Evolutionary conservation across 2,329 filamentous ascomycete species (phyloP), one percentile per base, ranked within the genome.

Genomic region (Sphaceloma murrayae): DNA sequence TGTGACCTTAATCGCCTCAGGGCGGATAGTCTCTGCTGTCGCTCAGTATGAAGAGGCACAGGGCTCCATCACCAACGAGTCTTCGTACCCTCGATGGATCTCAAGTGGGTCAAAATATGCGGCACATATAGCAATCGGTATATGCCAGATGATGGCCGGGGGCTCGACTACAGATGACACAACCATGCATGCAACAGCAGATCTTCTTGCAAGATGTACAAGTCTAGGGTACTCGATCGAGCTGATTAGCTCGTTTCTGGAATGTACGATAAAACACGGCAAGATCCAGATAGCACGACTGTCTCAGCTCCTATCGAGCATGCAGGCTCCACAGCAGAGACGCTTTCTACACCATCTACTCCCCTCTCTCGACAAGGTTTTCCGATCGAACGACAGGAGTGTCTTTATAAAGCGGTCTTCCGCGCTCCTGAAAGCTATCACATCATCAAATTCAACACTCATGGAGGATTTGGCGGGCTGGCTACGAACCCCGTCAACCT

Each of bases 151-250:
- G 45, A 60, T 50, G 22, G n/a, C n/a, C n/a, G n/a, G n/a, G n/a
- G n/a, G n/a, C n/a, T n/a, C n/a, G n/a, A n/a, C n/a, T n/a, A n/a
- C n/a, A n/a, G n/a, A n/a, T n/a, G 43, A 21, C 14, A 22, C 21
- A 38, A 54, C 71, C 5, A 67, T n/a, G 14, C 48, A 46, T 34
- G 46, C 51, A 6, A 48, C 52, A 5, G 61, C 65, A 30, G 66
- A 69, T 34, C 53, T 79, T 5, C 62, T 67, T 14, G 67, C 74
- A 3, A 79, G 80, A 49, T 69, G 76, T 1, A 64, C 89, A 47
- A 79, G 74, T 21, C 61, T 94, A 21, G 85, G 85, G 2, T 85
- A 91, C 61, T 67, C 72, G 43, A 80, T 85, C 83, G 31, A 27
- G 2, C 18, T 34, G n/a, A 6, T 34, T 2, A 33, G 27, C 10